Percentiles rank a stretch among this genome's conserved stretches.
Evolutionary conservation across 148 eudicot genomes (phyloP).

Genomic region (Rhododendron ferrugineum): DNA sequence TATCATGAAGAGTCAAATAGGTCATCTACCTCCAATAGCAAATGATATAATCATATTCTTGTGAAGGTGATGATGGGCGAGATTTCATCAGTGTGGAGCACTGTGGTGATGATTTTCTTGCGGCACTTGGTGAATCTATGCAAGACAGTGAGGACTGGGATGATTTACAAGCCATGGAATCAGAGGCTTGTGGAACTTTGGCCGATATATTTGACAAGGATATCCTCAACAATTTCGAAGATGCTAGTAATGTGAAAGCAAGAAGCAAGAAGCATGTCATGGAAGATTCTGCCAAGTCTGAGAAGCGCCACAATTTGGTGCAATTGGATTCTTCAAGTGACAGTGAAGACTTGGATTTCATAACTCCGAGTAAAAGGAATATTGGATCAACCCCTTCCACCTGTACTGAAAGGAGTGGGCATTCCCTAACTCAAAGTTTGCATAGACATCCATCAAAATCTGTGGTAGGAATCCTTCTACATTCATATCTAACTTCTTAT

Average conservation of each 20-base stretch:
- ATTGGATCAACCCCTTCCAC: conserved; percentile 24
- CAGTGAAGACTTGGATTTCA: conserved; percentile 38
- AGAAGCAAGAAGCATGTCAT: conserved; percentile 28
- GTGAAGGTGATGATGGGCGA: conserved; percentile 82
- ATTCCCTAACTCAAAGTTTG: conserved; percentile 8
- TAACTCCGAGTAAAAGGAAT: conserved; percentile 16
- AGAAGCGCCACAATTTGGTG: conserved; percentile 31
- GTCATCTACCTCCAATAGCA: background rate
- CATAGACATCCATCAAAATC: conserved; percentile 20
- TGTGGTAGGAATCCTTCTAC: conserved; percentile 29
- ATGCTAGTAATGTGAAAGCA: conserved; percentile 17
- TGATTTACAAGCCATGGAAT: conserved; percentile 87
- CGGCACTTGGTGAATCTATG: conserved; percentile 79
- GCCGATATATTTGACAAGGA: conserved; percentile 53
- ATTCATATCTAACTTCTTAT: background rate
- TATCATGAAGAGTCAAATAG: background rate
- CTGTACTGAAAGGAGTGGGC: conserved; percentile 12
- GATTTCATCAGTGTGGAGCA: conserved; percentile 87
- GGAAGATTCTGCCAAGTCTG: conserved; percentile 45
- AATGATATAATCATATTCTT: background rate
- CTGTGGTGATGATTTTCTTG: conserved; percentile 92
- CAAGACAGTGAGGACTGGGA: conserved; percentile 91
- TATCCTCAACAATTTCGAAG: conserved; percentile 24
- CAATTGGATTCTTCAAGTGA: conserved; percentile 70
- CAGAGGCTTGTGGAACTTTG: conserved; percentile 77